Conservation (phyloP, 129 eudicot genomes). For the Calendula officinalis region DNA sequence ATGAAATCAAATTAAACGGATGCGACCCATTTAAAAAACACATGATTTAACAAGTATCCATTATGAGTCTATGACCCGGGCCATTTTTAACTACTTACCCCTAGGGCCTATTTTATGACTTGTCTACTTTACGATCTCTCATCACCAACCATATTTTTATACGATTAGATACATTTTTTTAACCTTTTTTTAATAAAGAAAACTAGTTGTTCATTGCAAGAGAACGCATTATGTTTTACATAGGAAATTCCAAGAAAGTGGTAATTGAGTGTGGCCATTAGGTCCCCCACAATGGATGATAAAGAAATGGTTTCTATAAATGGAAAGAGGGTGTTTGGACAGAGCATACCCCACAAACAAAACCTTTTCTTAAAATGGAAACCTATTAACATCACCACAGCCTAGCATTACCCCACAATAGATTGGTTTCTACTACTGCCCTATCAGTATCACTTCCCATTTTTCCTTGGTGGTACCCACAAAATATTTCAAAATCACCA, state of each 20-base stretch:
- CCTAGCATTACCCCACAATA: conserved; percentile 53
- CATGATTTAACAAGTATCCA: too few relatives aligned
- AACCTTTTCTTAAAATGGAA: conserved; percentile 26
- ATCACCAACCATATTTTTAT: too few relatives aligned
- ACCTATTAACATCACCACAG: conserved; percentile 52
- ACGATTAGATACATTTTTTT: too few relatives aligned
- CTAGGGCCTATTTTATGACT: too few relatives aligned
- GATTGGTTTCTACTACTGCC: conserved; percentile 34
- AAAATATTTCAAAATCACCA: conserved; percentile 10
- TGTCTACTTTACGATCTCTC: too few relatives aligned
- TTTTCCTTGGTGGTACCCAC: conserved; percentile 29
- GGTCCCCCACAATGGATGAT: conserved; percentile 38
- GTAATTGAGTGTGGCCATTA: conserved; percentile 35
- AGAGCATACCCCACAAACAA: conserved; percentile 29
- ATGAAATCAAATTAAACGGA: neutral
- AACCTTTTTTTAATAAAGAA: too few relatives aligned
- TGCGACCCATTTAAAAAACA: neutral
- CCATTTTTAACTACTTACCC: too few relatives aligned
- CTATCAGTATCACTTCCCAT: conserved; percentile 23
- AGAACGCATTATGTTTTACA: conserved; percentile 14
- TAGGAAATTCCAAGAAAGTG: conserved; percentile 43
- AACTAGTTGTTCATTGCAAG: neutral
- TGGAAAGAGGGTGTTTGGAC: conserved; percentile 36
- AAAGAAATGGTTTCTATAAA: conserved; percentile 34
- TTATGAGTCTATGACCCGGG: too few relatives aligned